Percentiles rank a stretch among this genome's conserved stretches.
Conservation (phyloP, 192 early-diverging fungal genomes). For the Gaertneriomyces sp. region DNA sequence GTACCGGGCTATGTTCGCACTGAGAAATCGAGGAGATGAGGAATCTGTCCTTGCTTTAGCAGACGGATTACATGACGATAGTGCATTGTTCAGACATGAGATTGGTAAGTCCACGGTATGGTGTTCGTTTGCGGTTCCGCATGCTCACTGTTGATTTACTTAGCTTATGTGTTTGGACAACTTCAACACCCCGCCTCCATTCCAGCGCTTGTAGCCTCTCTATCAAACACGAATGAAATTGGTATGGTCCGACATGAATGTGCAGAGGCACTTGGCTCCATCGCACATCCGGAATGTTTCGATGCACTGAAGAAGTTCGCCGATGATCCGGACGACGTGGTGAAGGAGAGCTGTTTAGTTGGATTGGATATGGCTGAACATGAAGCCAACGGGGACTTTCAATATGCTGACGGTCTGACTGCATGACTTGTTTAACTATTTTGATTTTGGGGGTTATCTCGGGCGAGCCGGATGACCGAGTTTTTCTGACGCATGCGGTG, state of each 20-base stretch:
- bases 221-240: constrained; percentile 73
- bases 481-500: no score
- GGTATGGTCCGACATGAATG: constrained; percentile 96
- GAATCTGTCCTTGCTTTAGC: constrained; percentile 82
- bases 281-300: constrained; percentile 85
- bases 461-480: no score
- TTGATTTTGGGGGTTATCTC: not conserved
- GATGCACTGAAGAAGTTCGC: constrained; percentile 67
- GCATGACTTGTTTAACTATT: not conserved
- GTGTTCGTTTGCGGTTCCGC: not conserved
- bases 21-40: constrained; percentile 80
- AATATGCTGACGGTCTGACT: constrained; percentile 63
- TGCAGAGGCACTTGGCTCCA: constrained; percentile 93
- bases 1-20: constrained; percentile 92
- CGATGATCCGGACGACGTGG: constrained; percentile 74
- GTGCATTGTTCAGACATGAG: constrained; percentile 89
- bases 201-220: constrained; percentile 71
- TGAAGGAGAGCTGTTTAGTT: constrained; percentile 87
- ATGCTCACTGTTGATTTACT: no score
- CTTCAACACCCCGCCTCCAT: constrained; percentile 90
- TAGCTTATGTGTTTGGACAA: constrained; percentile 94
- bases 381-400: constrained; percentile 80
- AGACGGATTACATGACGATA: constrained; percentile 74
- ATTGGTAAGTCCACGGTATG: constrained; percentile 36
- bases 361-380: constrained; percentile 96